Evolutionary conservation across 1,139 yeast species (phyloP).

Genomic region (Scheffersomyces lignicola): DNA sequence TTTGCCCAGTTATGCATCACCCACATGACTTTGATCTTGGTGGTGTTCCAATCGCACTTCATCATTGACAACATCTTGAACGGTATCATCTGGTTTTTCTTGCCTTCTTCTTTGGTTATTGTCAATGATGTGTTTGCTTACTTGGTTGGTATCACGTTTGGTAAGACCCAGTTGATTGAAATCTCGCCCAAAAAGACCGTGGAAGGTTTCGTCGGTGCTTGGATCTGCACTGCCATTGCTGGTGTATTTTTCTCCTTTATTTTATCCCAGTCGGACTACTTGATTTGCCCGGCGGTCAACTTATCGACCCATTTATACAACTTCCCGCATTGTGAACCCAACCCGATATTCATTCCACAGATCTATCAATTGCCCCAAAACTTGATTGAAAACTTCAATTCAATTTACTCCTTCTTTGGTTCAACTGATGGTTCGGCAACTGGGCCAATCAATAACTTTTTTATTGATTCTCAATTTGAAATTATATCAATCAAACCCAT

Average conservation of each 20-base stretch:
- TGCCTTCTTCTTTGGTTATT: constrained; percentile 89
- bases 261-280: constrained; percentile 65
- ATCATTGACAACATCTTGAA: constrained; percentile 85
- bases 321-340: constrained; percentile 68
- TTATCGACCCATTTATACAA: constrained; percentile 56
- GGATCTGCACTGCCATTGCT: constrained; percentile 86
- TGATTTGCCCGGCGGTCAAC: constrained; percentile 83
- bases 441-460: constrained; percentile 9
- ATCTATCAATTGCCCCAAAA: constrained; percentile 73
- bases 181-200: constrained; percentile 97
- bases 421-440: constrained; percentile 16
- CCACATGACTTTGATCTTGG: constrained; percentile 88
- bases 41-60: constrained; percentile 92
- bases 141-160: constrained; percentile 95
- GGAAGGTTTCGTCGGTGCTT: constrained; percentile 97
- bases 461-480: constrained; percentile 23
- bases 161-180: constrained; percentile 86
- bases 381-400: constrained; percentile 56
- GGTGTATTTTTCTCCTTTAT: constrained; percentile 67
- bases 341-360: constrained; percentile 84
- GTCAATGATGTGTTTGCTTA: constrained; percentile 96
- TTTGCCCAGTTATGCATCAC: constrained; percentile 92
- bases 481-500: constrained; percentile 74
- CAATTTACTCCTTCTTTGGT: too few relatives aligned
- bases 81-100: constrained; percentile 92